Evolutionary conservation across 1,139 yeast genomes (phyloP).

Genomic region (Dujonia santamariae): DNA sequence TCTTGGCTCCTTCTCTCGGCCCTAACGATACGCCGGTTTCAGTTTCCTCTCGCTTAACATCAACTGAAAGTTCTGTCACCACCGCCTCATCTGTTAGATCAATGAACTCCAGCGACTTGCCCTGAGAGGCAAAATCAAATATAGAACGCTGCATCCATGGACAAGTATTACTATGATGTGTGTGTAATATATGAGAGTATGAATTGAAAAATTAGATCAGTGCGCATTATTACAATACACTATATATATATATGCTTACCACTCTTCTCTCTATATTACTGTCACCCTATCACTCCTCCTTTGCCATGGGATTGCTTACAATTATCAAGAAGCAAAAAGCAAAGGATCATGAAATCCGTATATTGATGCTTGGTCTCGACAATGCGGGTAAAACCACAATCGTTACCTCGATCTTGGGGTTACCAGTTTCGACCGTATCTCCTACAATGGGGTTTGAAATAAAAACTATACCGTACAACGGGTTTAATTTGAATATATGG

Average conservation of each 20-base stretch:
- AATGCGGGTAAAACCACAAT: slow-evolving; percentile 88
- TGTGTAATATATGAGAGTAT: too few species aligned
- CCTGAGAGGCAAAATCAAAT: slow-evolving; percentile 5
- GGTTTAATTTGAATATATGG: slow-evolving; percentile 53
- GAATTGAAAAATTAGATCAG: too few species aligned
- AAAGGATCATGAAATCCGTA: slow-evolving; percentile 74
- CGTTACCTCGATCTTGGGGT: slow-evolving; percentile 60
- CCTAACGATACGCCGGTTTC: too few species aligned
- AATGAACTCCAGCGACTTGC: slow-evolving; percentile 1
- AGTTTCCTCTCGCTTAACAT: too few species aligned
- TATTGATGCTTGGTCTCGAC: slow-evolving; percentile 79
- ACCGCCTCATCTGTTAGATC: slow-evolving; percentile 4
- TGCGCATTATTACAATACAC: too few species aligned
- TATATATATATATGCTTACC: too few species aligned
- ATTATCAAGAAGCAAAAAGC: slow-evolving; percentile 79
- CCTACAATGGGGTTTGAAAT: slow-evolving; percentile 58
- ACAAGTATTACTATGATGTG: too few species aligned
- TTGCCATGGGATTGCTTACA: slow-evolving; percentile 74
- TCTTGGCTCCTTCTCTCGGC: too few species aligned
- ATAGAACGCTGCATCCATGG: slow-evolving; percentile 7
- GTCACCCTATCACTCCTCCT: too few species aligned
- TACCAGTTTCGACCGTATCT: slow-evolving; percentile 33
- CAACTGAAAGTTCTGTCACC: too few species aligned
- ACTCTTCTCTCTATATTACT: not conserved
- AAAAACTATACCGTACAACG: slow-evolving; percentile 34